phyloP scores from a whole-genome alignment of 768 basidiomycete species.

The Tylopilus intermedius region DNA sequence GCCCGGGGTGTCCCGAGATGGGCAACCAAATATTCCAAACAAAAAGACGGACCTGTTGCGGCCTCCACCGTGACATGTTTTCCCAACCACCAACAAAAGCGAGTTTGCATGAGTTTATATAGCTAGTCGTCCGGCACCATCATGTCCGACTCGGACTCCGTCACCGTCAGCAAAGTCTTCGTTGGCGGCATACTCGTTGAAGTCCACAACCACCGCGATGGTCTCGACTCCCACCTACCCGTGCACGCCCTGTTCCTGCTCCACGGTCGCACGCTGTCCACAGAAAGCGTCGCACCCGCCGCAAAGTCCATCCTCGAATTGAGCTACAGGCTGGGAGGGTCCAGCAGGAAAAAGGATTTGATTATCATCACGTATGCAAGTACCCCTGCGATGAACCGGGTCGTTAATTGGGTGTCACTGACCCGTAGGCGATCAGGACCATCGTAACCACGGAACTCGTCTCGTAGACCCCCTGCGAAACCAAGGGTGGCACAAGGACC shows the following conservation, averaged over 20 bases:
- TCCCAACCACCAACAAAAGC: neutral
- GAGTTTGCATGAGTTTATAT: neutral
- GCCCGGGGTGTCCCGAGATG: too few species aligned
- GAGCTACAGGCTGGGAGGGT: conserved; percentile 9
- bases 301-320: conserved; percentile 23
- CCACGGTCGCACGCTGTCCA: conserved; percentile 23
- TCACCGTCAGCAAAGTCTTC: conserved; percentile 10
- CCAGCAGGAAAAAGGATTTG: conserved; percentile 21
- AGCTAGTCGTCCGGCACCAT: neutral
- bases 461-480: conserved; percentile 24
- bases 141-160: conserved; percentile 15
- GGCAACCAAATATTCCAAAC: neutral
- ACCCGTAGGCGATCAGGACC: conserved; percentile 18
- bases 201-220: conserved; percentile 20
- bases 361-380: conserved; percentile 27
- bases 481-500: conserved; percentile 24
- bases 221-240: conserved; percentile 16
- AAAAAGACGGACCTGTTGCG: too few species aligned
- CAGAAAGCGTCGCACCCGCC: conserved; percentile 8
- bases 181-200: conserved; percentile 27
- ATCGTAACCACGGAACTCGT: conserved; percentile 30
- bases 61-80: too few species aligned
- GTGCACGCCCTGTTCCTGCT: conserved; percentile 27
- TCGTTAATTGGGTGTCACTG: neutral
- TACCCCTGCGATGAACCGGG: neutral